Evolutionary conservation across 805 yeast species (phyloP).

Genomic region (Vanderwaltozyma verrucispora): DNA sequence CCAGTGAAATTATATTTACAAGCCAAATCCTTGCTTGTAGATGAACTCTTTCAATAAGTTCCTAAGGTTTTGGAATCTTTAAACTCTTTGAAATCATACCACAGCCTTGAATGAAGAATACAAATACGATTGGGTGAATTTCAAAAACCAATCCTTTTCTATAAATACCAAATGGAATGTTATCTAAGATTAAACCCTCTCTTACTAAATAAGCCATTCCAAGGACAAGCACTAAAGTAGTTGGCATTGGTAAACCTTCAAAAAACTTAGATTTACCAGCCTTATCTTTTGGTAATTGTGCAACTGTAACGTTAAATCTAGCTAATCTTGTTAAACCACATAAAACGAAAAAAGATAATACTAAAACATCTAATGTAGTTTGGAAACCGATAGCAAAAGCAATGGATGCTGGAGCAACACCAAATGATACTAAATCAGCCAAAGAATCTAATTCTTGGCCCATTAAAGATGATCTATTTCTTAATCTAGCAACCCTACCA

Average conservation of each 20-base stretch:
- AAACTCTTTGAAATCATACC: conserved; percentile 86
- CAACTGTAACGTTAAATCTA: conserved; percentile 88
- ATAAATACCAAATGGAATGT: conserved; percentile 57
- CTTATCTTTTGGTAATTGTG: conserved; percentile 82
- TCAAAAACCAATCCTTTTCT: conserved; percentile 51
- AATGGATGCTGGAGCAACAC: conserved; percentile 89
- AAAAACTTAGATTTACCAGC: conserved; percentile 83
- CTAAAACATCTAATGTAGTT: conserved; percentile 66
- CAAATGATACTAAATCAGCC: conserved; percentile 90
- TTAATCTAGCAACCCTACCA: conserved; percentile 91
- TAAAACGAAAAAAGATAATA: conserved; percentile 74
- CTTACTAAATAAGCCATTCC: conserved; percentile 61
- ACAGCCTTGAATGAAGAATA: conserved; percentile 74
- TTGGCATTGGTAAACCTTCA: conserved; percentile 95
- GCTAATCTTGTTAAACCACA: conserved; percentile 94
- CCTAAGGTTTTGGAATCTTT: conserved; percentile 74
- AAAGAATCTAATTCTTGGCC: conserved; percentile 96
- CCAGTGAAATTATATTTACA: too few species aligned
- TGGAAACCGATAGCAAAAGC: conserved; percentile 89
- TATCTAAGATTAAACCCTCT: conserved; percentile 36
- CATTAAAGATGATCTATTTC: conserved; percentile 84
- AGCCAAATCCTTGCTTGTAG: too few species aligned
- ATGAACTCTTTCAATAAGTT: too few species aligned
- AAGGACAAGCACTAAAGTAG: conserved; percentile 64
- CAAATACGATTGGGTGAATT: conserved; percentile 58